phyloP scores from a whole-genome alignment of 768 basidiomycete species.

The Mycena olivaceomarginata region DNA sequence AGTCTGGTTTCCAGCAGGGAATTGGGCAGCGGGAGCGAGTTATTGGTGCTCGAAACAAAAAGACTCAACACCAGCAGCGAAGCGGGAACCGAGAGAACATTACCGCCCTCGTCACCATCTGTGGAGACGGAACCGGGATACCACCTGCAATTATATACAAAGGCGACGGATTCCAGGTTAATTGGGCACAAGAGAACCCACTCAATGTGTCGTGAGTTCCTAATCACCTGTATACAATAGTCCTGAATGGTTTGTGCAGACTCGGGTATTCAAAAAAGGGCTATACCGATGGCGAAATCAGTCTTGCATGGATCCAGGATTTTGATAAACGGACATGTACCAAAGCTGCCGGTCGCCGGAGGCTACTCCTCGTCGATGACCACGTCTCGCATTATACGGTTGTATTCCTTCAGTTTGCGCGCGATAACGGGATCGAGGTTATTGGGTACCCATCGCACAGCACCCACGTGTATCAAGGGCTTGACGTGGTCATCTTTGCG shows the following conservation, averaged over 20 bases:
- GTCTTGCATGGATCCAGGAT: not conserved
- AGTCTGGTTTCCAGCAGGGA: not conserved
- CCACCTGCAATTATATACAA: not conserved
- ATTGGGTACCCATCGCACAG: slow-evolving; percentile 34
- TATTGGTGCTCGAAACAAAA: slow-evolving; percentile 54
- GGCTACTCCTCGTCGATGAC: not conserved
- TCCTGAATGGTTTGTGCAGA: not conserved
- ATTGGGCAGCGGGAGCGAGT: not conserved
- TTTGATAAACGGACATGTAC: not conserved
- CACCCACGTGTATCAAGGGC: too few species aligned
- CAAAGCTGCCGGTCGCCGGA: not conserved
- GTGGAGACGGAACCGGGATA: too few species aligned
- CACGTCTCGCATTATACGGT: not conserved
- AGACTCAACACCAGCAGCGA: not conserved
- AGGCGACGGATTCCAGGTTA: not conserved
- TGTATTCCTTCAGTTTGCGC: not conserved
- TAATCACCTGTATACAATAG: not conserved
- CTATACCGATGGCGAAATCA: not conserved
- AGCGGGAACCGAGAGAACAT: not conserved
- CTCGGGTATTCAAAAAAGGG: not conserved
- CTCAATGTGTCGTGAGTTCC: not conserved
- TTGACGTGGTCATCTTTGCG: slow-evolving; percentile 18
- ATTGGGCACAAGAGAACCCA: not conserved
- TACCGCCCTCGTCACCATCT: not conserved
- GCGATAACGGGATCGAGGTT: not conserved